Percentiles rank a stretch among this genome's conserved stretches.
These are phyloP conservation scores for Blastobotrys attinorum DNA, from an alignment of 805 yeast genomes.

Conservation along the genomic window DNA sequence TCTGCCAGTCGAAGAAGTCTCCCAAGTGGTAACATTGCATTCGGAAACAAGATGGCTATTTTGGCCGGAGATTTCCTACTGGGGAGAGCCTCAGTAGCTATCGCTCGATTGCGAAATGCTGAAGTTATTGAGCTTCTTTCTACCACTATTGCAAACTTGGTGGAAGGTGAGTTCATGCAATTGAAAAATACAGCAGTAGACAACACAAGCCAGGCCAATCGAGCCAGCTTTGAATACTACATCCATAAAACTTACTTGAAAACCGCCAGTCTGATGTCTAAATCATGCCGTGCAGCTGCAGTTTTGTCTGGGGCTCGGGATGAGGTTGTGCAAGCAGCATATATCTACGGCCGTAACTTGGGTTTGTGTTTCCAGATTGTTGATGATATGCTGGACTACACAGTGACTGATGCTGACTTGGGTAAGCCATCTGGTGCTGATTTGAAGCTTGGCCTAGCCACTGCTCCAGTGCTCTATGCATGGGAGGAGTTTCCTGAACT, in stretches of 20 bases:
- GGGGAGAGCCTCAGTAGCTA: constrained; percentile 94
- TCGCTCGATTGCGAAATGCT: constrained; percentile 88
- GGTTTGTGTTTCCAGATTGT: constrained; percentile 95
- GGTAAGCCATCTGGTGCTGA: constrained; percentile 98
- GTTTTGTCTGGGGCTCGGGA: constrained; percentile 80
- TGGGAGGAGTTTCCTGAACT: constrained; percentile 84
- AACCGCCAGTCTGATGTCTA: constrained; percentile 90
- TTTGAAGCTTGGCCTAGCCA: constrained; percentile 85
- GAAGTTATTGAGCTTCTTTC: constrained; percentile 95
- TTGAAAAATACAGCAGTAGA: constrained; percentile 78
- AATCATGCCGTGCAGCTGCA: constrained; percentile 88
- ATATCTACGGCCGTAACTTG: constrained; percentile 84
- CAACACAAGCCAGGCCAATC: constrained; percentile 40
- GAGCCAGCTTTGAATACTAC: constrained; percentile 84
- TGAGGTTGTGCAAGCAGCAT: constrained; percentile 71
- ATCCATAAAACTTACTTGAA: constrained; percentile 91
- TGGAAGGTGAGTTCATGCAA: constrained; percentile 99
- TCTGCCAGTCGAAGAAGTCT: constrained; percentile 82
- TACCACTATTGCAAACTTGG: constrained; percentile 92
- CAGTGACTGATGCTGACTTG: constrained; percentile 71
- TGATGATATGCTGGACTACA: constrained; percentile 93
- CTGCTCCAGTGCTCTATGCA: constrained; percentile 92
- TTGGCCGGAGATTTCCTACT: constrained; percentile 92
- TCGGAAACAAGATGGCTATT: constrained; percentile 95
- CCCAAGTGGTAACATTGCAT: constrained; percentile 87